Conservation (phyloP, 495 filamentous ascomycete genomes). For the Penicillium pulvis region DNA sequence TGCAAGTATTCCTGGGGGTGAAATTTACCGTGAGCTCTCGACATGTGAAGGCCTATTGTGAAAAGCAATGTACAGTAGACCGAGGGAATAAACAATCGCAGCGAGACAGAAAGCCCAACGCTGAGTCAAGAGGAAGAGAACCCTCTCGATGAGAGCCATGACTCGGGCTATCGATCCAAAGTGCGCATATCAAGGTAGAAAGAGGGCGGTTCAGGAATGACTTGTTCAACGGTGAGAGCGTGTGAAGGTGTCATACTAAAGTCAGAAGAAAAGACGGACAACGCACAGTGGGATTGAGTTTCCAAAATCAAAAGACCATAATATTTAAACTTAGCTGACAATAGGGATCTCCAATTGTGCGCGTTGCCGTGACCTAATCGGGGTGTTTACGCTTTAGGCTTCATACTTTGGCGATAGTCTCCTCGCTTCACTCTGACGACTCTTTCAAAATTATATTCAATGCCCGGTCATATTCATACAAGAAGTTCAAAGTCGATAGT, state of each 20-base stretch:
- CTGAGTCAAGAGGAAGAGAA: not conserved
- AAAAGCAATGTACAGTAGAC: slow-evolving; percentile 7
- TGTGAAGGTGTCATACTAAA: not conserved
- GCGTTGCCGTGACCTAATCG: not conserved
- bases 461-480: too few relatives aligned
- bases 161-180: too few relatives aligned
- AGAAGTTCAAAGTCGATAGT: too few relatives aligned
- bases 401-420: too few relatives aligned
- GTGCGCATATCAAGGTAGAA: not conserved
- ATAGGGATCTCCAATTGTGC: too few relatives aligned
- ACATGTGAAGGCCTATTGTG: not conserved
- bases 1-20: not conserved
- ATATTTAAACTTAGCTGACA: not conserved
- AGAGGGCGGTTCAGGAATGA: not conserved
- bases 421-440: too few relatives aligned
- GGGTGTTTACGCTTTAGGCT: too few relatives aligned
- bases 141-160: not conserved
- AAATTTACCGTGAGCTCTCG: not conserved
- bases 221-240: not conserved
- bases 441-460: too few relatives aligned
- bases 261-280: not conserved
- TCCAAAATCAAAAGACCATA: not conserved
- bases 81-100: not conserved
- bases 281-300: not conserved
- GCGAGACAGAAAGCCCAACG: not conserved